Base-by-base conservation (phyloP, 2,329 filamentous ascomycete species). In the Sclerotinia glacialis region DNA sequence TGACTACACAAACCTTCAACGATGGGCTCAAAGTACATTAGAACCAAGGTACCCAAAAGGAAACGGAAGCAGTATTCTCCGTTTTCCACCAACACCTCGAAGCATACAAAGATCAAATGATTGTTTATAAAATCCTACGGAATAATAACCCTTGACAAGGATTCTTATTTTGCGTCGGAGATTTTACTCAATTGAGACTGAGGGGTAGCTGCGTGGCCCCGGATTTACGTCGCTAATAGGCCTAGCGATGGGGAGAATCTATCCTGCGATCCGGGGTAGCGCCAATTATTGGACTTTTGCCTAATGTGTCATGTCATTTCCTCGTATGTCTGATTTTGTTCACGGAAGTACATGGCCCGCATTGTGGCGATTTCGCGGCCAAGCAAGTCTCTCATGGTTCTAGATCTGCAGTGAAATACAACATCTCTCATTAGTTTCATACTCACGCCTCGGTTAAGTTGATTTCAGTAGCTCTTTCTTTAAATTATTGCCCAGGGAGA, bases 291-390 rank as follows among this genome's bases (percentile, higher is more conserved):
- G 21, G 6, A 18, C 21, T 7, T 59, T 37, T 47, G 56, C 56
- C 56, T 6, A 60, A 14, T n/a, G 16, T 14, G 18, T 16, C 26
- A n/a, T 46, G 12, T 18, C 5, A 46, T 59, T 59, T 59, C 4
- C 28, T 59, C 56, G 40, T 58, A 16, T 59, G 21, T 46, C 42
- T 59, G 11, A 46, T 34, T 21, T 31, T 59, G 18, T 59, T n/a
- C 26, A 59, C 26, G 55, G 55, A 59, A 31, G 26, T 59, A 59
- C 26, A 34, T 23, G 40, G 55, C 55, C 42, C 55, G 55, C 26
- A 46, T 46, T 31, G 55, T 58, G 55, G 18, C 18, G 11, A 46
- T n/a, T 21, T 54, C 11, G 28, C 31, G 52, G 53, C 1, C 16
- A 53, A 53, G 34, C 12, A 55, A 37, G 21, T 37, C 52, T 23